These are phyloP conservation scores for Aspergillus quadricinctus DNA, from an alignment of 2,329 filamentous ascomycete genomes.

Conservation along the genomic window DNA sequence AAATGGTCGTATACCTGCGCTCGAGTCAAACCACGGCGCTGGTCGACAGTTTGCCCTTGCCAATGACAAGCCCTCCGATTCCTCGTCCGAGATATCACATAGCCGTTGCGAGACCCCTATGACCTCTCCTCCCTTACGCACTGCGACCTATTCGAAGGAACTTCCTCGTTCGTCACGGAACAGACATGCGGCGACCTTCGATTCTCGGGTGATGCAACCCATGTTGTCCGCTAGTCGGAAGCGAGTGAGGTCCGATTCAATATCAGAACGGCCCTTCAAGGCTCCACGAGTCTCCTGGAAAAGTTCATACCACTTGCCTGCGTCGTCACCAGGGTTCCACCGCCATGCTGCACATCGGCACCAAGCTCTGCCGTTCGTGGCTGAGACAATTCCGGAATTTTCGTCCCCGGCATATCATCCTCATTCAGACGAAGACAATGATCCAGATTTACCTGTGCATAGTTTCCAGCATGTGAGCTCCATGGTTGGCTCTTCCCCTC, in stretches of 20 bases:
- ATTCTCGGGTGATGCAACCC: slow-evolving; percentile 40
- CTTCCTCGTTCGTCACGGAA: slow-evolving; percentile 54
- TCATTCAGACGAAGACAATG: slow-evolving; percentile 68
- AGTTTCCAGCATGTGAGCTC: slow-evolving; percentile 40
- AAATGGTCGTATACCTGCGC: slow-evolving; percentile 85
- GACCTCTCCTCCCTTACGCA: slow-evolving; percentile 81
- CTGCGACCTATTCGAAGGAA: slow-evolving; percentile 79
- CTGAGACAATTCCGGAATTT: slow-evolving; percentile 64
- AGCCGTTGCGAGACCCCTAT: slow-evolving; percentile 46
- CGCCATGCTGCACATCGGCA: slow-evolving; percentile 71
- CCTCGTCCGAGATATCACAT: slow-evolving; percentile 78
- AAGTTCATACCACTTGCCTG: slow-evolving; percentile 67
- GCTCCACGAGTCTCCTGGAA: slow-evolving; percentile 67
- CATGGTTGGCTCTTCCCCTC: slow-evolving; percentile 71
- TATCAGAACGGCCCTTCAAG: slow-evolving; percentile 52
- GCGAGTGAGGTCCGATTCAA: slow-evolving; percentile 65
- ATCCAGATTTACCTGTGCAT: slow-evolving; percentile 67
- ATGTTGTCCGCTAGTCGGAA: slow-evolving; percentile 55
- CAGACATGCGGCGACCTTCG: slow-evolving; percentile 42
- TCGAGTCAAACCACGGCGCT: slow-evolving; percentile 69
- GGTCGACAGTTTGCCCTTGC: slow-evolving; percentile 60
- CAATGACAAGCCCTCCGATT: slow-evolving; percentile 77
- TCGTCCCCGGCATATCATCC: slow-evolving; percentile 43
- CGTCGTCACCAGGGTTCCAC: slow-evolving; percentile 82
- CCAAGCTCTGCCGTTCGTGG: slow-evolving; percentile 74